phyloP scores from a whole-genome alignment of 495 filamentous ascomycete species.

The Pyrenula massariospora region DNA sequence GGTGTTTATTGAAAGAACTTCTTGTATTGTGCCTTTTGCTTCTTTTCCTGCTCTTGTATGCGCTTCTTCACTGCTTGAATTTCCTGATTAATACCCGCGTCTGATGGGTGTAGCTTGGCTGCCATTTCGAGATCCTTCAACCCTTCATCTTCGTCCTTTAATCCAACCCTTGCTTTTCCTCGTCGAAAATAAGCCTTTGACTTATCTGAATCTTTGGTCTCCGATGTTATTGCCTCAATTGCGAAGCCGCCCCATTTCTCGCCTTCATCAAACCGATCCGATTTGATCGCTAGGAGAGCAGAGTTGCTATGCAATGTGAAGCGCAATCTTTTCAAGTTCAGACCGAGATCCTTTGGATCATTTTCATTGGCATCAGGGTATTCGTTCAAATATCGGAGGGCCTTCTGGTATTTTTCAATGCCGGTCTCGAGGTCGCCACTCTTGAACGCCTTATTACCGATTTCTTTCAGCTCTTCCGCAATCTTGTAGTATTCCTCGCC shows the following conservation, averaged over 20 bases:
- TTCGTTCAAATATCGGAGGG: conserved; percentile 86
- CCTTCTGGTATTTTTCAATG: conserved; percentile 95
- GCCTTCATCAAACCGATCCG: conserved; percentile 56
- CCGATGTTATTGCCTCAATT: conserved; percentile 41
- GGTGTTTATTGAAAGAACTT: conserved; percentile 62
- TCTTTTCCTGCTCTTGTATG: conserved; percentile 58
- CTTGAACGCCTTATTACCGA: conserved; percentile 90
- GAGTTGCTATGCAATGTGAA: conserved; percentile 71
- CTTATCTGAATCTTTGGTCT: conserved; percentile 61
- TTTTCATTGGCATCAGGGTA: conserved; percentile 57
- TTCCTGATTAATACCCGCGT: conserved; percentile 66
- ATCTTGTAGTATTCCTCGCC: conserved; percentile 60
- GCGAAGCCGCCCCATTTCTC: conserved; percentile 60
- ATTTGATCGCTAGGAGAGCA: conserved; percentile 70
- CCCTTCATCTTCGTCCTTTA: conserved; percentile 81
- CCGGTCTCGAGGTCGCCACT: conserved; percentile 52
- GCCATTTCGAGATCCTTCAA: conserved; percentile 69
- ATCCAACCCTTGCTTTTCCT: conserved; percentile 55
- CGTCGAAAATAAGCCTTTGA: conserved; percentile 83
- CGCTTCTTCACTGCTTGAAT: conserved; percentile 63
- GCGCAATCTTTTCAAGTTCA: conserved; percentile 58
- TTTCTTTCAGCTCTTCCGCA: conserved; percentile 78
- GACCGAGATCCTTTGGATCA: conserved; percentile 54
- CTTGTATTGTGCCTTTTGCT: conserved; percentile 79
- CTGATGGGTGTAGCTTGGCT: conserved; percentile 58